These are phyloP conservation scores for Hippophae gyantsensis DNA, from an alignment of 306 rosid genomes.

Conservation along the genomic window DNA sequence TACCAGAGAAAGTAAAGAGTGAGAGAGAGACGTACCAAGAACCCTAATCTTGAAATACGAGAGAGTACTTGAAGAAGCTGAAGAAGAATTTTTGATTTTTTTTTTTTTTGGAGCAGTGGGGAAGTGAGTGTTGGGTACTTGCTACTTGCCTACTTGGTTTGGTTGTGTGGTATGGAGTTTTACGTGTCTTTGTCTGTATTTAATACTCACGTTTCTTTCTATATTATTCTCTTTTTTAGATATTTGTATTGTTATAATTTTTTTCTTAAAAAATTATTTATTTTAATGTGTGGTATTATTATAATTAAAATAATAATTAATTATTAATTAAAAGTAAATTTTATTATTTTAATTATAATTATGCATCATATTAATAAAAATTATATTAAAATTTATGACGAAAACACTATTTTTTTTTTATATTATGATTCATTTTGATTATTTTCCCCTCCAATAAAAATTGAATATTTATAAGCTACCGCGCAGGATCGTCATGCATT, in stretches of 20 bases:
- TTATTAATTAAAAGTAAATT: too few relatives aligned
- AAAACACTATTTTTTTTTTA: too few relatives aligned
- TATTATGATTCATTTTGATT: too few relatives aligned
- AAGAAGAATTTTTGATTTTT: conserved; percentile 16
- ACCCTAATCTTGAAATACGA: conserved; percentile 15
- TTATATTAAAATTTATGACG: too few relatives aligned
- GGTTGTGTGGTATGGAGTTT: conserved; percentile 14
- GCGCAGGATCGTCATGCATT: not conserved
- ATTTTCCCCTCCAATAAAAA: not conserved
- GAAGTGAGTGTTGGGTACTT: not conserved
- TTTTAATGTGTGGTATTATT: too few relatives aligned
- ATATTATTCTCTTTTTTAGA: not conserved
- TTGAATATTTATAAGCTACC: not conserved
- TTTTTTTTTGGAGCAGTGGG: not conserved
- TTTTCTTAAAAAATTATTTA: not conserved
- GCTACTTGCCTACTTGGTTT: not conserved
- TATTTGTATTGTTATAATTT: not conserved
- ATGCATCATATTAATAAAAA: too few relatives aligned
- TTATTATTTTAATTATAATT: too few relatives aligned
- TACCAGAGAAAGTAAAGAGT: conserved; percentile 19
- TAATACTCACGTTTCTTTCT: not conserved
- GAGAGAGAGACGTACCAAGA: conserved; percentile 1
- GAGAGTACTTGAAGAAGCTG: conserved; percentile 18
- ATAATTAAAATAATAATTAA: too few relatives aligned
- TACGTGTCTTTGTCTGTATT: conserved; percentile 20